phyloP scores from a whole-genome alignment of 257 asterid species.

The Fraxinus americana region DNA sequence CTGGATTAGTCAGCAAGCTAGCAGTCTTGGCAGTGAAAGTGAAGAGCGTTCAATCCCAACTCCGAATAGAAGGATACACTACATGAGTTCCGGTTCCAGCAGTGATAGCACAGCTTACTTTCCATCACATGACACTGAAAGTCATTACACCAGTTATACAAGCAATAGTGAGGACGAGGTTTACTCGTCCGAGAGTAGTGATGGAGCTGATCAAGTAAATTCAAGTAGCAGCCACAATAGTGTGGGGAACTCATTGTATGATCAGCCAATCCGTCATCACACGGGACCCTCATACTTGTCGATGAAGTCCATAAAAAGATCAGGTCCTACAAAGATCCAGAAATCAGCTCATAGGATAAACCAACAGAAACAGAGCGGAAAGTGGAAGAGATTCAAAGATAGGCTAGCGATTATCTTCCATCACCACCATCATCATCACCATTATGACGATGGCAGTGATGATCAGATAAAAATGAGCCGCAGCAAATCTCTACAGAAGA shows the following conservation, averaged over 20 bases:
- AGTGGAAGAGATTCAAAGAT: constrained; percentile 63
- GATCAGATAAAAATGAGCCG: constrained; percentile 25
- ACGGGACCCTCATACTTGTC: constrained; percentile 29
- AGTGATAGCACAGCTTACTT: constrained; percentile 34
- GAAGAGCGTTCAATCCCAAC: constrained; percentile 39
- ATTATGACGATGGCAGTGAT: constrained; percentile 22
- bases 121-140: constrained; percentile 25
- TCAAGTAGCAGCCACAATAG: constrained; percentile 29
- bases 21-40: constrained; percentile 34
- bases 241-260: constrained; percentile 27
- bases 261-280: constrained; percentile 22
- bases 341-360: constrained; percentile 22
- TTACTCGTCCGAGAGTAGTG: constrained; percentile 38
- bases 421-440: constrained; percentile 43
- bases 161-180: constrained; percentile 39
- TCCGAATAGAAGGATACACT: constrained; percentile 1
- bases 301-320: constrained; percentile 26
- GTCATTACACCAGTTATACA: constrained; percentile 28
- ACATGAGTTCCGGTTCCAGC: constrained; percentile 31
- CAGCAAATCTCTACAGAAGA: constrained; percentile 29
- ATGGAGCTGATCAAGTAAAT: constrained; percentile 29
- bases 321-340: constrained; percentile 27
- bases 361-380: constrained; percentile 37
- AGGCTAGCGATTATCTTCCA: constrained; percentile 62
- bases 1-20: constrained; percentile 34